Percentiles rank a stretch among this genome's conserved stretches.
phyloP scores from a whole-genome alignment of 78 protist species.

The Chrysochromulina parva region DNA sequence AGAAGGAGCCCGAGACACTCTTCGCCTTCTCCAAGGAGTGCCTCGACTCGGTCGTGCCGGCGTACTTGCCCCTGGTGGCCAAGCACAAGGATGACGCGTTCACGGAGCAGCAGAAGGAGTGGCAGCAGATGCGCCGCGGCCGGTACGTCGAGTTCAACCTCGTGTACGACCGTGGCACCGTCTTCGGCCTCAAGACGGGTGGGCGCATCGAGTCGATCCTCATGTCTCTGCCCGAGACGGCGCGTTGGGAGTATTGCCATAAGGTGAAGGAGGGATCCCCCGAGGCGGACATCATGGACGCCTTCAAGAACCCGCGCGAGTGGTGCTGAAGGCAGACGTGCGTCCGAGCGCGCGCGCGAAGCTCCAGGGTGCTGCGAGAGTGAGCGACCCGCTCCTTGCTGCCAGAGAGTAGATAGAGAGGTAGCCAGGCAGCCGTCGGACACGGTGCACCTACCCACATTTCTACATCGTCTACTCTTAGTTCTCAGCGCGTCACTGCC shows the following conservation, averaged over 20 bases:
- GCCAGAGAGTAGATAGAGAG: too few species aligned
- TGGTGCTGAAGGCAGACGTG: constrained; percentile 44
- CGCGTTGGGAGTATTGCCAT: constrained; percentile 58
- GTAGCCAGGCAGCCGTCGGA: too few species aligned
- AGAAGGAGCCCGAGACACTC: constrained; percentile 28
- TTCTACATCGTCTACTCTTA: too few species aligned
- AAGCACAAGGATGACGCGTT: constrained; percentile 43
- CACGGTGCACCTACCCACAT: too few species aligned
- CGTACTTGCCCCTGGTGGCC: constrained; percentile 53
- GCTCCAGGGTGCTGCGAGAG: too few species aligned
- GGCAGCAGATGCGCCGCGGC: constrained; percentile 67
- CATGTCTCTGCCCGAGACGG: constrained; percentile 60
- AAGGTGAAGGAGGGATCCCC: constrained; percentile 7
- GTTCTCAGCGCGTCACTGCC: too few species aligned
- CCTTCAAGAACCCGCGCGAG: constrained; percentile 41
- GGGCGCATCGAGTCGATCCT: constrained; percentile 66
- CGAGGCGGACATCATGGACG: constrained; percentile 42
- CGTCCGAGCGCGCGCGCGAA: too few species aligned
- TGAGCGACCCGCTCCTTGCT: too few species aligned
- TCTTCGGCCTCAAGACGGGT: constrained; percentile 46
- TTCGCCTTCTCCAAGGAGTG: constrained; percentile 30
- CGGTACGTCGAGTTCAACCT: constrained; percentile 66
- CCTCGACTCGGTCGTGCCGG: neutral
- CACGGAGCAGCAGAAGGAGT: constrained; percentile 55
- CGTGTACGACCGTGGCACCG: constrained; percentile 61